Evolutionary conservation across 208 protist genomes (phyloP), one percentile per base, ranked within the genome.

Genomic region (Wallacemonas sp.): DNA sequence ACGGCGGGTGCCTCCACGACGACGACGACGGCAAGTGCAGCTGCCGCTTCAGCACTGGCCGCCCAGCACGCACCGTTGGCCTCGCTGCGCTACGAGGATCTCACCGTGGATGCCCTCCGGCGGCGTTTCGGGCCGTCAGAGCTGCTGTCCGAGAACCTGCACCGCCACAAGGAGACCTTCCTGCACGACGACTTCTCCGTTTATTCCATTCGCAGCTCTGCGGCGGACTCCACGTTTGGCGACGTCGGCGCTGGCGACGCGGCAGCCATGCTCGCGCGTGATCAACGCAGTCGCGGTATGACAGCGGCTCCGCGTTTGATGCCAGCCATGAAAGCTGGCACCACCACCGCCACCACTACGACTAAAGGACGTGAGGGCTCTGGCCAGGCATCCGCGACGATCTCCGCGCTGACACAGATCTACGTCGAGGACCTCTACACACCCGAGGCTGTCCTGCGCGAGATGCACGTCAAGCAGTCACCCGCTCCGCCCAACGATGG

Each of bases 11-110:
- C 56, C 56, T 32, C 43, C 3, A 2, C 43, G 29, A 34, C 33
- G 11, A 26, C 60, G 3, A 3, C 60, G 41, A 34, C 19, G 23
- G 60, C 43, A 9, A 55, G 24, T 32, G 47, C 47, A 6, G 30
- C 8, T 30, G 47, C 26, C 6, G 34, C 38, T 19, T 33, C 52
- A 8, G 19, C 52, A 17, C 11, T 58, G 9, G 32, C 30, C 5
- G 52, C 52, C 2, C 5, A 58, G 52, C 52, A 58, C 16, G 52
- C 52, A 19, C 52, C 52, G 30, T n/a, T 60, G 48, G 39, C 64
- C 14, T 69, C 64, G 12, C 56, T 70, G 21, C 65, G 65, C 41
- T 64, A 39, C 44, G 55, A 57, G 38, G 58, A 41, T 2, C 43
- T 70, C 1, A 70, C 65, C 11, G 56, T 58, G 6, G 55, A 70